These are phyloP conservation scores for Linaria vulgaris DNA, from an alignment of 257 asterid species.

Conservation along the genomic window DNA sequence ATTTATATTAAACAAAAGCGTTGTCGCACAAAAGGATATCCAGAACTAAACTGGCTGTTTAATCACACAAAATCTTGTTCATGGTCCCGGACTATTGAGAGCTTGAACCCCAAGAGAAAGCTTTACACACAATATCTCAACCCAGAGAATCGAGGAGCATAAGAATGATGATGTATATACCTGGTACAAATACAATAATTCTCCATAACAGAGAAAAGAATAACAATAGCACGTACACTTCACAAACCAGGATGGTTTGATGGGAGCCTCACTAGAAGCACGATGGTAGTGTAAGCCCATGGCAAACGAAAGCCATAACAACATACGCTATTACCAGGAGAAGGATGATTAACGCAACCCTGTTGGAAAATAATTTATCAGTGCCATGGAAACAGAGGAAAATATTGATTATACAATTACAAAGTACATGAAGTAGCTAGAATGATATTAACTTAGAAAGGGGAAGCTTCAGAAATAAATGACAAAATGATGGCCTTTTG, in stretches of 20 bases:
- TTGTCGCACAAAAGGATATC: slow-evolving; percentile 22
- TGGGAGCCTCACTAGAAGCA: slow-evolving; percentile 58
- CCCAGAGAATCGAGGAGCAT: slow-evolving; percentile 20
- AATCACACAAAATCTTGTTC: slow-evolving; percentile 24
- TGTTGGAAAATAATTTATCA: slow-evolving; percentile 32
- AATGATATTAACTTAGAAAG: too few relatives aligned
- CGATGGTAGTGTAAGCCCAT: slow-evolving; percentile 78
- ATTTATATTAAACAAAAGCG: slow-evolving; percentile 8
- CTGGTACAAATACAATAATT: slow-evolving; percentile 3
- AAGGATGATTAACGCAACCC: slow-evolving; percentile 64
- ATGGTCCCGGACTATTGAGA: slow-evolving; percentile 23
- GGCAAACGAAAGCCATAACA: slow-evolving; percentile 76
- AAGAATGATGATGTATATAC: slow-evolving; percentile 4
- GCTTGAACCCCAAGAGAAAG: slow-evolving; percentile 27
- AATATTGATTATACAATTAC: slow-evolving; percentile 9
- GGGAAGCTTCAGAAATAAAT: too few relatives aligned
- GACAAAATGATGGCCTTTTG: too few relatives aligned
- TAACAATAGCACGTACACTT: slow-evolving; percentile 24
- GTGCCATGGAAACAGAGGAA: slow-evolving; percentile 23
- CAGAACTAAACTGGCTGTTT: too few relatives aligned
- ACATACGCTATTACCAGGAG: slow-evolving; percentile 71
- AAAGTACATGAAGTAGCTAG: slow-evolving; percentile 8
- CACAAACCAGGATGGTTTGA: slow-evolving; percentile 29
- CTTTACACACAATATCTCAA: slow-evolving; percentile 35
- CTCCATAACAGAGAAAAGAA: slow-evolving; percentile 4